These are phyloP conservation scores for Scutellaria galericulata DNA, from an alignment of 257 asterid genomes.

Conservation along the genomic window DNA sequence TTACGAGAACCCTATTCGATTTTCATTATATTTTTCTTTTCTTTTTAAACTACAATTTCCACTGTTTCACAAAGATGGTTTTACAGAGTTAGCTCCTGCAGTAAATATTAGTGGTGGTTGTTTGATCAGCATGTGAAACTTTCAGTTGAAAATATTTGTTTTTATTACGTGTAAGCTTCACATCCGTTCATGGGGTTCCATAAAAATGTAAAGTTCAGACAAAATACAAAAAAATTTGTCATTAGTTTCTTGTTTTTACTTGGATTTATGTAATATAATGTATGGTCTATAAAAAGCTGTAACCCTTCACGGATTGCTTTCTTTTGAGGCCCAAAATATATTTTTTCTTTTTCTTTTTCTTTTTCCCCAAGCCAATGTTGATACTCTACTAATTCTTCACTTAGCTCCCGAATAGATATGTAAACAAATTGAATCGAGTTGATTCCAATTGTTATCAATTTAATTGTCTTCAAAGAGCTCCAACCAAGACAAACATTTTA, in stretches of 20 bases:
- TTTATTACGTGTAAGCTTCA: conserved; percentile 38
- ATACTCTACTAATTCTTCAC: not conserved
- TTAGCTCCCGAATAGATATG: too few species aligned
- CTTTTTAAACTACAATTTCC: not conserved
- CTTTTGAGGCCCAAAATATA: conserved; percentile 22
- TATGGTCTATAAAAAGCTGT: conserved; percentile 28
- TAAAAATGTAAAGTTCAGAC: conserved; percentile 19
- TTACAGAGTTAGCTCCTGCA: conserved; percentile 5
- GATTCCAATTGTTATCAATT: too few species aligned
- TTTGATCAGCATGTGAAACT: conserved; percentile 59
- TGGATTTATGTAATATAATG: conserved; percentile 22
- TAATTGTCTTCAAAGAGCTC: too few species aligned
- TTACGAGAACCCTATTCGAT: too few species aligned
- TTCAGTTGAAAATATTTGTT: conserved; percentile 43
- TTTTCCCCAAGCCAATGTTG: not conserved
- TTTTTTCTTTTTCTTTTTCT: not conserved
- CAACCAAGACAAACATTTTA: too few species aligned
- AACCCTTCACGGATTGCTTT: conserved; percentile 40
- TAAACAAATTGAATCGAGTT: too few species aligned
- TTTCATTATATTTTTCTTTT: too few species aligned
- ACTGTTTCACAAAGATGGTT: not conserved
- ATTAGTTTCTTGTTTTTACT: conserved; percentile 20
- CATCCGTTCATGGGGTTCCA: conserved; percentile 31
- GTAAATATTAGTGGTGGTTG: conserved; percentile 37
- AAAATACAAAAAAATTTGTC: conserved; percentile 11